phyloP scores from a whole-genome alignment of 495 filamentous ascomycete genomes.

The Xylaria longipes region DNA sequence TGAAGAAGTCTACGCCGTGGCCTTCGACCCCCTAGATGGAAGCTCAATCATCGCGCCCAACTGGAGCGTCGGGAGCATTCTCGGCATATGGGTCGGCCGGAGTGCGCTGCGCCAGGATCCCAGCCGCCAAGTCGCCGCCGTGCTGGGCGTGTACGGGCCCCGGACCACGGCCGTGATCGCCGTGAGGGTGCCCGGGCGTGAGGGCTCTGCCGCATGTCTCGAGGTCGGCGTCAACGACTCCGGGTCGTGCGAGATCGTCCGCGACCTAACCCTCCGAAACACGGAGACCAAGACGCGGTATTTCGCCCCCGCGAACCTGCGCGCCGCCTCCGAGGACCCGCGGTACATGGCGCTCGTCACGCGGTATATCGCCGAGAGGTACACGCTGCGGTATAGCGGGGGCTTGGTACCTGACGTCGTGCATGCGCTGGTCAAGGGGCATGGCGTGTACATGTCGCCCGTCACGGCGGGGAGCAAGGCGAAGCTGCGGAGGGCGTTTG shows the following conservation, averaged over 20 bases:
- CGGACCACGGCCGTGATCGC: conserved; percentile 58
- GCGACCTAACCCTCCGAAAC: conserved; percentile 29
- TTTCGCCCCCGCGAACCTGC: conserved; percentile 62
- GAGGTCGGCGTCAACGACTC: conserved; percentile 49
- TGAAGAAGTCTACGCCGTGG: conserved; percentile 59
- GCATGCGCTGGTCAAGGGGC: conserved; percentile 58
- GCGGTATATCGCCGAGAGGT: conserved; percentile 48
- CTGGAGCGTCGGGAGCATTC: conserved; percentile 61
- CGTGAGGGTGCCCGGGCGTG: conserved; percentile 44
- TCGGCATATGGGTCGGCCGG: conserved; percentile 56
- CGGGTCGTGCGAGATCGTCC: conserved; percentile 42
- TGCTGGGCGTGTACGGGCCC: conserved; percentile 59
- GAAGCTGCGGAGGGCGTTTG: conserved; percentile 58
- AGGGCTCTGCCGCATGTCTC: conserved; percentile 38
- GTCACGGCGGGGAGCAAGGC: conserved; percentile 52
- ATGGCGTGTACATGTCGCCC: conserved; percentile 59
- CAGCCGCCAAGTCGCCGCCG: conserved; percentile 45
- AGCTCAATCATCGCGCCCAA: conserved; percentile 61
- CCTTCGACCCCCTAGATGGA: conserved; percentile 62
- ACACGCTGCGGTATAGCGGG: conserved; percentile 59
- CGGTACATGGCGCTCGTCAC: conserved; percentile 51
- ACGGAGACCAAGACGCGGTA: conserved; percentile 33
- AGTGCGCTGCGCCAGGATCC: conserved; percentile 50
- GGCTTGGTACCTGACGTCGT: conserved; percentile 61
- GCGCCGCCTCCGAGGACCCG: conserved; percentile 50